Evolutionary conservation across 2,329 filamentous ascomycete species (phyloP).

Genomic region (Clonostachys solani): DNA sequence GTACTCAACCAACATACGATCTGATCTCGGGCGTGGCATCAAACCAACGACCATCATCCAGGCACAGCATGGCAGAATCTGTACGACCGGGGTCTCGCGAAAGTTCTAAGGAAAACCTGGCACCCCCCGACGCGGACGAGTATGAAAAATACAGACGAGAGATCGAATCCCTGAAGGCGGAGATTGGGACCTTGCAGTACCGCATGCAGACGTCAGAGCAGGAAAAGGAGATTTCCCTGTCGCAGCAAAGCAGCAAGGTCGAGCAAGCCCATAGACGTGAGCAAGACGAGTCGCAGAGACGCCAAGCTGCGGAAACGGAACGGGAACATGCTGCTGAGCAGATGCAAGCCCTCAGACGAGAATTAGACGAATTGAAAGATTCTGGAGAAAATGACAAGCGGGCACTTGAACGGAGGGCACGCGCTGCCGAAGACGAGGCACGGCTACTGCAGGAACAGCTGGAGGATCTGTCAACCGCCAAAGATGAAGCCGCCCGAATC

Average conservation of each 20-base stretch:
- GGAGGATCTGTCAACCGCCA: constrained; percentile 61
- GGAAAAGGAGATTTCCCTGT: constrained; percentile 73
- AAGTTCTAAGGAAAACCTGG: constrained; percentile 56
- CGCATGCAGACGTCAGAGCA: constrained; percentile 83
- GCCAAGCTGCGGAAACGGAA: constrained; percentile 55
- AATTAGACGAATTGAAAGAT: constrained; percentile 48
- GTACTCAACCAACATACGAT: constrained; percentile 53
- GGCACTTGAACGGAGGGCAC: constrained; percentile 62
- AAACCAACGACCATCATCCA: constrained; percentile 28
- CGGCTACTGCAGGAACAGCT: constrained; percentile 73
- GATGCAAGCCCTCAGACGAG: constrained; percentile 42
- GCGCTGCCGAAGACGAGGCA: constrained; percentile 71
- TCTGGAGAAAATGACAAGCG: constrained; percentile 51
- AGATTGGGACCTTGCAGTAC: constrained; percentile 84
- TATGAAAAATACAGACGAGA: constrained; percentile 53
- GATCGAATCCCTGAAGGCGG: constrained; percentile 79
- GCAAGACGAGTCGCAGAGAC: constrained; percentile 77
- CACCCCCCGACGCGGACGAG: constrained; percentile 52
- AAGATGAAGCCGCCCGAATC: constrained; percentile 66
- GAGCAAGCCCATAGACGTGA: constrained; percentile 74
- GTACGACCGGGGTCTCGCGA: constrained; percentile 46
- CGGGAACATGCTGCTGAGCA: constrained; percentile 44
- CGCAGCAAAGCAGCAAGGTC: constrained; percentile 80
- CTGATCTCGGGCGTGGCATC: constrained; percentile 48
- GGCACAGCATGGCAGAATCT: constrained; percentile 35